Percentiles rank a stretch among this genome's conserved stretches.
Evolutionary conservation across 345 rosid genomes (phyloP).

Genomic region (Lenwebbia sp.): DNA sequence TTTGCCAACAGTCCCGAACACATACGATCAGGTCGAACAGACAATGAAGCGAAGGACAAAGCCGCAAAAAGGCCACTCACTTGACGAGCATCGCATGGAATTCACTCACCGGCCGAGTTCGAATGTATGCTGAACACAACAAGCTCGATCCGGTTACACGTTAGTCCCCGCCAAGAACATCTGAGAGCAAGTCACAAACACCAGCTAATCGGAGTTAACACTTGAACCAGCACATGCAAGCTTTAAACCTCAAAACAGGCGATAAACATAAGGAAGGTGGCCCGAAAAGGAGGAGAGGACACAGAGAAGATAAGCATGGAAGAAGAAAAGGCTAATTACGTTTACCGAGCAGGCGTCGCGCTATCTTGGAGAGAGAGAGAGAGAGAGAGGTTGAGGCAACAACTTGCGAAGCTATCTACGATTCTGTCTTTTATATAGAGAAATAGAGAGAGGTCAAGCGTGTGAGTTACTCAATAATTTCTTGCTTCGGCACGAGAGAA

Average conservation of each 20-base stretch:
- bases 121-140: background rate
- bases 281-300: background rate
- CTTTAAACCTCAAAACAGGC: background rate
- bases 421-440: background rate
- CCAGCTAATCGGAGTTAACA: background rate
- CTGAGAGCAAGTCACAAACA: background rate
- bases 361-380: background rate
- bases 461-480: background rate
- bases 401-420: background rate
- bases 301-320: background rate
- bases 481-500: background rate
- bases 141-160: background rate
- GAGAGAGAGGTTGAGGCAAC: background rate
- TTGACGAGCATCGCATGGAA: constrained; percentile 15
- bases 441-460: background rate
- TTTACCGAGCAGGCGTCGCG: background rate
- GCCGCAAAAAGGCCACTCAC: constrained; percentile 14
- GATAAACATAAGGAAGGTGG: background rate
- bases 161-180: background rate
- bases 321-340: background rate
- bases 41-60: constrained; percentile 18
- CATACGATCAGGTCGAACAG: constrained; percentile 22
- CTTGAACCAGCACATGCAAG: background rate
- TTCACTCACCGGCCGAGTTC: constrained; percentile 4
- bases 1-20: background rate